These are phyloP conservation scores for Aspergillus fructus DNA, from an alignment of 2,329 filamentous ascomycete genomes.

Conservation along the genomic window DNA sequence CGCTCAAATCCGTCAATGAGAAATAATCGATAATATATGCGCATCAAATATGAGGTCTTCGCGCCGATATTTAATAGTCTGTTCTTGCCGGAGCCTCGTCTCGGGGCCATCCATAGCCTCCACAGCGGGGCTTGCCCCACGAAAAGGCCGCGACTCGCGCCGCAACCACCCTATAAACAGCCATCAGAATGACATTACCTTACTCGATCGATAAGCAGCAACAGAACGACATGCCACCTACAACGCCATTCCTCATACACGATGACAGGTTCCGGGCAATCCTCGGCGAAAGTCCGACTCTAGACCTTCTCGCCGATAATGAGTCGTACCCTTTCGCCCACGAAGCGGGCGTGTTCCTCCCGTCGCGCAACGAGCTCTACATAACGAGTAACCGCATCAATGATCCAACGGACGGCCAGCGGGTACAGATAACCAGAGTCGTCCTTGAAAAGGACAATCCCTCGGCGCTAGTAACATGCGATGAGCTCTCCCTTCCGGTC, in stretches of 20 bases:
- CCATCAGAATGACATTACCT: background rate
- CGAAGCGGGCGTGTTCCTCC: constrained; percentile 45
- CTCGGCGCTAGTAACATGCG: constrained; percentile 2
- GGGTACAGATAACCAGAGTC: constrained; percentile 25
- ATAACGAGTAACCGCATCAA: constrained; percentile 38
- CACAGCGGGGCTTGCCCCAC: background rate
- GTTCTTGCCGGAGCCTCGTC: background rate
- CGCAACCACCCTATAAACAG: background rate
- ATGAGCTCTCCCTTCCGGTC: constrained; percentile 32
- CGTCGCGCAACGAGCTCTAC: constrained; percentile 32
- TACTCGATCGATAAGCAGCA: background rate
- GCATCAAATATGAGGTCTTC: background rate
- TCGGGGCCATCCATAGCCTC: background rate
- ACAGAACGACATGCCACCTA: background rate
- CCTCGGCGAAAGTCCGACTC: constrained; percentile 34
- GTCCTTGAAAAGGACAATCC: background rate
- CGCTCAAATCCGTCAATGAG: too few relatives aligned
- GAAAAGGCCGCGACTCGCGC: background rate
- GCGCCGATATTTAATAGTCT: background rate
- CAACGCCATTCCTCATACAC: constrained; percentile 2
- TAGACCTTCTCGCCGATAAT: constrained; percentile 41
- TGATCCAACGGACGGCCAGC: constrained; percentile 16
- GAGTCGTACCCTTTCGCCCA: constrained; percentile 49
- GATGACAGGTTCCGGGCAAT: constrained; percentile 24
- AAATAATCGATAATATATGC: background rate